Conservation (phyloP, 2,329 filamentous ascomycete species). For the Apiospora pterosperma region DNA sequence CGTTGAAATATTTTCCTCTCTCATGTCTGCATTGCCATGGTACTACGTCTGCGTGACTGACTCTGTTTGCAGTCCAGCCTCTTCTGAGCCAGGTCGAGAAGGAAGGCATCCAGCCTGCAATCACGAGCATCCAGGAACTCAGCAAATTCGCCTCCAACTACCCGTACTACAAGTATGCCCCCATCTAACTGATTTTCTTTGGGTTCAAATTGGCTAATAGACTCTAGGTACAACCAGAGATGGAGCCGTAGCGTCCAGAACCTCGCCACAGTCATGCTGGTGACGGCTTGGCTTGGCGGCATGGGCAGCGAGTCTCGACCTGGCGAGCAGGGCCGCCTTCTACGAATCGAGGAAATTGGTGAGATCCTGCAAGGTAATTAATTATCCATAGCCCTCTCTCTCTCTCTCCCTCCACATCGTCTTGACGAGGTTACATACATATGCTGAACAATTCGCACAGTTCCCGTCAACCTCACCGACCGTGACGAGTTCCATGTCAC, state of each 20-base stretch:
- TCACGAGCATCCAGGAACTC: slow-evolving; percentile 67
- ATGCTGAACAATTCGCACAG: slow-evolving; percentile 38
- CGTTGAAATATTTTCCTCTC: slow-evolving; percentile 17
- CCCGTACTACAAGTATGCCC: slow-evolving; percentile 86
- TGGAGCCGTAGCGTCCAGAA: slow-evolving; percentile 86
- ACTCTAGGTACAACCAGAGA: slow-evolving; percentile 69
- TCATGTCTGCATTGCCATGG: not conserved
- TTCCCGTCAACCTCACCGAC: slow-evolving; percentile 88
- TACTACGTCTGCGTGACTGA: not conserved
- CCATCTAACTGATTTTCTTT: not conserved
- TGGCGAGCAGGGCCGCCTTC: slow-evolving; percentile 59
- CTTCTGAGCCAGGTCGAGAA: slow-evolving; percentile 68
- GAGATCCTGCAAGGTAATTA: slow-evolving; percentile 71
- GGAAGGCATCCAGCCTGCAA: slow-evolving; percentile 68
- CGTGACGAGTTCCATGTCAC: slow-evolving; percentile 90
- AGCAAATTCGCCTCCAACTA: slow-evolving; percentile 73
- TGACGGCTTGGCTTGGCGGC: slow-evolving; percentile 76
- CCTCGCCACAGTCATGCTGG: slow-evolving; percentile 57
- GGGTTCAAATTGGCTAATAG: not conserved
- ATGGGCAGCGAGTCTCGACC: slow-evolving; percentile 53
- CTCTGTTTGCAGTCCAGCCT: slow-evolving; percentile 52
- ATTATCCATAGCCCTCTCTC: no score
- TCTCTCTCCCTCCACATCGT: not conserved
- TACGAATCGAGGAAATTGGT: slow-evolving; percentile 87
- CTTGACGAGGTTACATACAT: not conserved